phyloP scores from a whole-genome alignment of 768 basidiomycete species.

The Pisolithus sp. region DNA sequence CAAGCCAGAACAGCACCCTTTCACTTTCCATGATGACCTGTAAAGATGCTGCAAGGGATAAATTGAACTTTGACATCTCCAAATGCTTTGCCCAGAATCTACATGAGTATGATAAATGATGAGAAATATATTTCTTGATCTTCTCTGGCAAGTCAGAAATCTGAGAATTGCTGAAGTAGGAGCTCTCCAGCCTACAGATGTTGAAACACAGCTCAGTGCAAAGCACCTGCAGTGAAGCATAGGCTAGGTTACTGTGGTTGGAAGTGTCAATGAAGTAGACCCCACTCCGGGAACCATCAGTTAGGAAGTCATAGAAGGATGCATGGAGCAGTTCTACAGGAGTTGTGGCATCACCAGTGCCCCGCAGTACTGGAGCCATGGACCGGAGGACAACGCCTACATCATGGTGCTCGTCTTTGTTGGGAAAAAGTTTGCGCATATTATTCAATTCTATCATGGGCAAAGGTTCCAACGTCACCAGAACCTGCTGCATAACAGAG shows the following conservation, averaged over 20 bases:
- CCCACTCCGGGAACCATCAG: conserved; percentile 4
- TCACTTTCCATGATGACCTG: conserved; percentile 1
- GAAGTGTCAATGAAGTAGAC: conserved; percentile 10
- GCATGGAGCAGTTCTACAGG: conserved; percentile 18
- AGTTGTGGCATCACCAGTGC: background rate
- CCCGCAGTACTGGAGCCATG: conserved; percentile 6
- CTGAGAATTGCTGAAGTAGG: conserved; percentile 23
- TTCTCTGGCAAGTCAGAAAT: conserved; percentile 2
- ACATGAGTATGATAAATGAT: conserved; percentile 4
- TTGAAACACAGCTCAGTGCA: conserved; percentile 27
- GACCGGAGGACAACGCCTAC: background rate
- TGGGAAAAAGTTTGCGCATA: background rate
- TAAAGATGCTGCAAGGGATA: background rate
- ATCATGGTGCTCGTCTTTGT: background rate
- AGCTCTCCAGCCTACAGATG: conserved; percentile 27
- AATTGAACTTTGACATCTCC: background rate
- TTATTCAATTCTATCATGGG: background rate
- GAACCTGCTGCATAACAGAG: background rate
- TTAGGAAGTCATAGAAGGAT: conserved; percentile 25
- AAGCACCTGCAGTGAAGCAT: conserved; percentile 23
- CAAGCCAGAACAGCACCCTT: conserved; percentile 6
- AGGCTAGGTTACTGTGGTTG: conserved; percentile 13
- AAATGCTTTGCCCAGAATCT: conserved; percentile 8
- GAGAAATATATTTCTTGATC: background rate
- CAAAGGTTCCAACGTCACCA: conserved; percentile 4